Conservation (phyloP, 495 filamentous ascomycete species). For the Daldinia caldariorum region DNA sequence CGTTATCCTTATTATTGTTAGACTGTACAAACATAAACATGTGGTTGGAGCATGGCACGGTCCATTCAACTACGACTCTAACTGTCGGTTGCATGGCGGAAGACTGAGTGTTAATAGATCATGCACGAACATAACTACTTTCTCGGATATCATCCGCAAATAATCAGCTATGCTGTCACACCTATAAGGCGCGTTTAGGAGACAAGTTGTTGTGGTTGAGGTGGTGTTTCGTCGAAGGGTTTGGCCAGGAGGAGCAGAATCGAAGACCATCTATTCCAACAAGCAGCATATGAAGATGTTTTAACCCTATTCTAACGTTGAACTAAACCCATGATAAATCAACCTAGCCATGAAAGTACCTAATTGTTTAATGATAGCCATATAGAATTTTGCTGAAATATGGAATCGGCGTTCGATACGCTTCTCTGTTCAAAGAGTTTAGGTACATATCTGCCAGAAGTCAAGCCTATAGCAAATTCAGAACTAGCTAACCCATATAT, state of each 20-base stretch:
- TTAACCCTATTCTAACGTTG: too few species aligned
- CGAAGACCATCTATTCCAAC: neutral
- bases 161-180: neutral
- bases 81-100: neutral
- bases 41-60: neutral
- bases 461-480: neutral
- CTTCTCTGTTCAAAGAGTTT: too few species aligned
- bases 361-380: too few species aligned
- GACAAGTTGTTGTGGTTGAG: neutral
- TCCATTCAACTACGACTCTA: neutral
- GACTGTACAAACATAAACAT: slow-evolving; percentile 19
- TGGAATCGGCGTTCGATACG: too few species aligned
- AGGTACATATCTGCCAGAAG: neutral
- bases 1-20: slow-evolving; percentile 26
- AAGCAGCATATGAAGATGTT: too few species aligned
- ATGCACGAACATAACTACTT: neutral
- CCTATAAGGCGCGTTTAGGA: neutral
- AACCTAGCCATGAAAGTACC: too few species aligned
- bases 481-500: neutral
- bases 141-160: neutral
- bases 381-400: too few species aligned
- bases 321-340: too few species aligned
- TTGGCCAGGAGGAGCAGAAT: neutral
- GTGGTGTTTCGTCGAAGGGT: neutral
- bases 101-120: neutral